A percentile compares a stretch with the other conserved stretches of the same genome.
phyloP scores from a whole-genome alignment of 2,329 filamentous ascomycete genomes.

The Nakataea oryzae region DNA sequence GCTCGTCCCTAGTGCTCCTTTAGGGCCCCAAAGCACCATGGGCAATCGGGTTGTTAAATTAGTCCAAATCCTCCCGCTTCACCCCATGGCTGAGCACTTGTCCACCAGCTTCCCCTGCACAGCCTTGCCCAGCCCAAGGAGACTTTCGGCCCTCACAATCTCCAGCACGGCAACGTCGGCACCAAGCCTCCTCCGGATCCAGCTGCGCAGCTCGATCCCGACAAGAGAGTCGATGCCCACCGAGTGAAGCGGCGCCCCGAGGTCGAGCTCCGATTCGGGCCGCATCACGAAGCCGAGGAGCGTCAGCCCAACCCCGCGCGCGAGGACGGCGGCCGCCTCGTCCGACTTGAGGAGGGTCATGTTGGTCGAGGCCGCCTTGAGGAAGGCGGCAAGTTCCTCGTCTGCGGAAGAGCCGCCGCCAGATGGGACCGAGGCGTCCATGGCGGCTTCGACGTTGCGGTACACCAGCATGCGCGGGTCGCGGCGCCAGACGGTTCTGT shows the following conservation, averaged over 20 bases:
- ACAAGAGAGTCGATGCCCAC: slow-evolving; percentile 7
- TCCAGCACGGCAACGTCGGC: slow-evolving; percentile 6
- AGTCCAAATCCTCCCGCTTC: not conserved
- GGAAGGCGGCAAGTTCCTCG: slow-evolving; percentile 2
- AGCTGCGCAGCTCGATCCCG: slow-evolving; percentile 5
- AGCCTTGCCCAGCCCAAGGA: not conserved
- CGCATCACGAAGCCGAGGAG: slow-evolving; percentile 4
- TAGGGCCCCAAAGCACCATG: too few species aligned
- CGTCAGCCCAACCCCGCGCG: slow-evolving; percentile 4
- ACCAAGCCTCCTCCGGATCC: slow-evolving; percentile 4
- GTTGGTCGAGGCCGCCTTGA: not conserved
- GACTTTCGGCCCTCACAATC: slow-evolving; percentile 3
- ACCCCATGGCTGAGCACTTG: not conserved
- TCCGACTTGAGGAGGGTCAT: slow-evolving; percentile 1
- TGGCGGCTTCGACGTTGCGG: slow-evolving; percentile 4
- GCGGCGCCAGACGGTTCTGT: slow-evolving; percentile 4
- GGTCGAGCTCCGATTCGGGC: slow-evolving; percentile 4
- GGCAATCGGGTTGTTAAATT: slow-evolving; percentile 8
- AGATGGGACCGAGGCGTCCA: not conserved
- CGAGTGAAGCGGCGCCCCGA: slow-evolving; percentile 2
- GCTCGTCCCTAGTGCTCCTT: too few species aligned
- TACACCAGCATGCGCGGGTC: slow-evolving; percentile 7
- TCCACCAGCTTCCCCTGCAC: not conserved
- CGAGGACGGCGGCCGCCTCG: slow-evolving; percentile 3
- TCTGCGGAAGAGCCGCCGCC: not conserved